Conservation (phyloP, 2,329 filamentous ascomycete species). For the Stagonosporopsis chrysanthemi region DNA sequence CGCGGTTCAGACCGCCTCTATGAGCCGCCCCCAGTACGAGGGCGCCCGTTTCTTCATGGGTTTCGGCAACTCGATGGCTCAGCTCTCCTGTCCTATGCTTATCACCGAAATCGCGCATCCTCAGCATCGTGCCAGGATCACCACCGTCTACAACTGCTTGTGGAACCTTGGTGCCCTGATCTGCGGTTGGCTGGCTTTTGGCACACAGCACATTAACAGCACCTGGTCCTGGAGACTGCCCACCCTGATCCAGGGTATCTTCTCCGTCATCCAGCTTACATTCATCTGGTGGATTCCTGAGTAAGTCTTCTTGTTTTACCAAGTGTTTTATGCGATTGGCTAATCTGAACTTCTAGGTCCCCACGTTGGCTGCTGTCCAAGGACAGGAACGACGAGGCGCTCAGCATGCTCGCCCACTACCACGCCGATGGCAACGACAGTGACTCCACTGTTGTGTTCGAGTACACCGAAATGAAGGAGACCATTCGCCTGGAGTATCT, state of each 20-base stretch:
- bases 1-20: slow-evolving; percentile 16
- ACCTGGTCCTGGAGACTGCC: slow-evolving; percentile 59
- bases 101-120: slow-evolving; percentile 57
- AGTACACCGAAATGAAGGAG: slow-evolving; percentile 23
- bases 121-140: slow-evolving; percentile 37
- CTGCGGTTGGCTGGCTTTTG: slow-evolving; percentile 34
- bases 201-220: slow-evolving; percentile 17
- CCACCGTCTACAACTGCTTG: slow-evolving; percentile 37
- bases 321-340: neutral
- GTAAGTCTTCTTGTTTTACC: slow-evolving; percentile 35
- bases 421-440: slow-evolving; percentile 56
- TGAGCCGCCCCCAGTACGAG: slow-evolving; percentile 55
- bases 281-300: slow-evolving; percentile 57
- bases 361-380: slow-evolving; percentile 66
- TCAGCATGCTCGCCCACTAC: slow-evolving; percentile 62
- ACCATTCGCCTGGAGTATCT: slow-evolving; percentile 20
- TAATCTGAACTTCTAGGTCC: neutral
- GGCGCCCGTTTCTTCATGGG: slow-evolving; percentile 67
- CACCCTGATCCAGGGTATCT: slow-evolving; percentile 58
- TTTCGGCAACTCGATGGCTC: slow-evolving; percentile 68
- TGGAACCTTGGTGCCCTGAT: slow-evolving; percentile 53
- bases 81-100: slow-evolving; percentile 47
- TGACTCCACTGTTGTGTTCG: slow-evolving; percentile 22
- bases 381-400: slow-evolving; percentile 62
- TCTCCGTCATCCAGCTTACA: slow-evolving; percentile 53